Evolutionary conservation across 495 filamentous ascomycete genomes (phyloP), one percentile per base, ranked within the genome.

Genomic region (Amphirosellinia nigrospora): DNA sequence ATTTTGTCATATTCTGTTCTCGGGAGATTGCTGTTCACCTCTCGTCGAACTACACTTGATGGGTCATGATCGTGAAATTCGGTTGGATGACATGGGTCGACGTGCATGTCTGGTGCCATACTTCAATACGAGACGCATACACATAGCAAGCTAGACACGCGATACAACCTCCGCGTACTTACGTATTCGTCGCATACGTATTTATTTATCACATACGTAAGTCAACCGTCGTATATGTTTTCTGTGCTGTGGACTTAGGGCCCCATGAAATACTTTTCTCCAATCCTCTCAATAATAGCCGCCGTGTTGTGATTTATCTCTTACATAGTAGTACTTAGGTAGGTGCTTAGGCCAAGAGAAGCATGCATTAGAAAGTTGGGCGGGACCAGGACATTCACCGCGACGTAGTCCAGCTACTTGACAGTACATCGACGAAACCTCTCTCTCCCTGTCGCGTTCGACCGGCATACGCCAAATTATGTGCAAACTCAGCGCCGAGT

Each of bases 101-200:
- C 34, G 19, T 62, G 59, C 59, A 45, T 62, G 59, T 6, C 5
- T 21, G 59, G 9, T n/a, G 59, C 59, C 19, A 43, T n/a, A n/a
- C n/a, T n/a, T 36, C 11, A 62, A 62, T 62, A 62, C 59, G 59
- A 61, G 58, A 30, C 21, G 16, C 41, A 60, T n/a, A n/a, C n/a
- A n/a, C n/a, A n/a, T n/a, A n/a, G n/a, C n/a, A n/a, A n/a, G n/a
- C n/a, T n/a, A 21, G 36, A 61, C 58, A 21, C 34, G 58, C 58
- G 36, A 61, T 43, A 15, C 32, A 43, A 23, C 58, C 11, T 30
- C 23, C 26, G 50, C 48, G 28, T 52, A 46, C 43, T 4, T 36
- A 45, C 41, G 41, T 45, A 45, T n/a, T n/a, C n/a, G n/a, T n/a
- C 13, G 41, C 43, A 45, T 46, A 46, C 16, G 50, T 53, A 28